Evolutionary conservation across 371 early-diverging fungal genomes (phyloP).

Genomic region (Mortierella sp.): DNA sequence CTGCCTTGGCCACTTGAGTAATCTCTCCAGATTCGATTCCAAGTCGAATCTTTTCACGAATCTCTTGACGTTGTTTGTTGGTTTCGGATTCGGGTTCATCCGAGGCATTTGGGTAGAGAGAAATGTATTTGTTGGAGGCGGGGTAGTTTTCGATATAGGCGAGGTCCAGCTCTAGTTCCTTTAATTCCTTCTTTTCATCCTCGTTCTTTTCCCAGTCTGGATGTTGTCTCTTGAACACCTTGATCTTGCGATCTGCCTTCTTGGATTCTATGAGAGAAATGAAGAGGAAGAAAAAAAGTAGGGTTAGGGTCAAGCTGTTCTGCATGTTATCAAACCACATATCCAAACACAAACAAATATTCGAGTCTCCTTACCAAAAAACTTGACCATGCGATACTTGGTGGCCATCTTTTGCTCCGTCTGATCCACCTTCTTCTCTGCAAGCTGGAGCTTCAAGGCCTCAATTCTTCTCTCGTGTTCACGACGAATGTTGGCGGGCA

Average conservation of each 20-base stretch:
- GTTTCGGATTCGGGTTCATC: conserved; percentile 21
- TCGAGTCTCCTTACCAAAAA: conserved; percentile 36
- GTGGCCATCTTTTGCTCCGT: conserved; percentile 48
- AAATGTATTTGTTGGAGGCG: conserved; percentile 44
- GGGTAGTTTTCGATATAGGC: conserved; percentile 51
- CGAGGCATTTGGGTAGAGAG: conserved; percentile 38
- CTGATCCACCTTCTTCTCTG: conserved; percentile 49
- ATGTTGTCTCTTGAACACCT: conserved; percentile 36
- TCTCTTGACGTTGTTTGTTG: conserved; percentile 19
- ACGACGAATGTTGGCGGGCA: conserved; percentile 43
- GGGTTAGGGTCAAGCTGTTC: neutral
- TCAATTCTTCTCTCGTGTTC: conserved; percentile 44
- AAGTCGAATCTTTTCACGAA: conserved; percentile 37
- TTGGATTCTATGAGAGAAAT: conserved; percentile 29
- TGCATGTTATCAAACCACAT: neutral
- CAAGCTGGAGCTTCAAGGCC: conserved; percentile 48
- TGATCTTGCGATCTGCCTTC: conserved; percentile 48
- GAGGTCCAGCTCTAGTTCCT: conserved; percentile 44
- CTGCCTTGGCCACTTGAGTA: conserved; percentile 19
- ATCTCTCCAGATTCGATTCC: conserved; percentile 35
- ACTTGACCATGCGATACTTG: conserved; percentile 52
- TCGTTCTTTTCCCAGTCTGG: conserved; percentile 31
- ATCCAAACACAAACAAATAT: neutral
- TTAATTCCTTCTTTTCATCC: conserved; percentile 31
- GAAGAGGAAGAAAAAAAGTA: neutral